Base-by-base conservation (phyloP, 805 yeast species). In the Candida anglica region DNA sequence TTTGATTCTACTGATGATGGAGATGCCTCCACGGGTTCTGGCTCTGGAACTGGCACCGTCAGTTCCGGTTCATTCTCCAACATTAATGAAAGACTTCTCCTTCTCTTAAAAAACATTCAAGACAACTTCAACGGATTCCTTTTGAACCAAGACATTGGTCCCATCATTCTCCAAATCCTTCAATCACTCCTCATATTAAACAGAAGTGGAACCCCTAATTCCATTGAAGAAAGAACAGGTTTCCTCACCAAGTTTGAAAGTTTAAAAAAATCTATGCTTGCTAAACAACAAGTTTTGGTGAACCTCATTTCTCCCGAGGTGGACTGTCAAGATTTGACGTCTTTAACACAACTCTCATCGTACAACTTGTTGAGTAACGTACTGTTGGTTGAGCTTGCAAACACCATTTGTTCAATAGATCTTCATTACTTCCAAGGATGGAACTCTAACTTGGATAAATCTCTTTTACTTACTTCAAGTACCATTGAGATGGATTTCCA, bases 361-460 rank as follows among this genome's bases (percentile, higher is more conserved):
- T 46, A 70, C 72, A 3, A 51, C 60, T 5, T 85, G 89, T 49
- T 87, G 39, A 69, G 72, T 19, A 51, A 56, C 21, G 39, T 75
- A 20, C 74, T 78, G 44, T 49, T 77, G 13, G 64, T 72, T 3
- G 63, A 65, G 5, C 58, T 89, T 25, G 84, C 91, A 0, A 53
- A 64, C 9, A 81, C 81, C 44, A 72, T 91, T 26, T 79, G 80
- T 42, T 60, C 66, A 15, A 80, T 88, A 38, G 86, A 85, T 52
- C 61, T 80, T 37, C 71, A 71, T 33, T 85, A 83, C 48, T 78
- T 76, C 55, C 58, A 58, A 14, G 49, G 58, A 2, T 91, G 97
- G 97, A 80, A 85, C 36, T 88, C 96, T 3, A 72, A 81, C 40
- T 58, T 65, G 10, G 98, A 91, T 59, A 77, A 81, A 38, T 82